These are phyloP conservation scores for Bipolaris cookei DNA, from an alignment of 2,329 filamentous ascomycete genomes.

Conservation along the genomic window DNA sequence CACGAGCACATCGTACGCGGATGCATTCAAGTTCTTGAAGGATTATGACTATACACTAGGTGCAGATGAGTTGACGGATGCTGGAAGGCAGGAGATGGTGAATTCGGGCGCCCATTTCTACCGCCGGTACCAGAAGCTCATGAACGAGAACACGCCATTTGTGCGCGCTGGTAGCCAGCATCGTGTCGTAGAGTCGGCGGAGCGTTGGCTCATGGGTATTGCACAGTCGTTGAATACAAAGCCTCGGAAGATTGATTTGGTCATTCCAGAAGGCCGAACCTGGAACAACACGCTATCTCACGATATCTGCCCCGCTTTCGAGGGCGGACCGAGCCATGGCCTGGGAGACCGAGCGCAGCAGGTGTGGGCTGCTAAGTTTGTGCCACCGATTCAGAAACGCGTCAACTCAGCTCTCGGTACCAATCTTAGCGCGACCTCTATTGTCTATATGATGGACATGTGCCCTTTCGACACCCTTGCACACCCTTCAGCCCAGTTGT, in stretches of 20 bases:
- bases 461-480: conserved; percentile 85
- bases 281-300: conserved; percentile 86
- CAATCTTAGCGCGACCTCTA: conserved; percentile 67
- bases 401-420: conserved; percentile 74
- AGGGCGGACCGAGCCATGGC: conserved; percentile 61
- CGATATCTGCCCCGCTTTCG: conserved; percentile 73
- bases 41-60: conserved; percentile 75
- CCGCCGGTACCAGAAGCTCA: conserved; percentile 70
- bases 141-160: conserved; percentile 67
- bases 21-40: conserved; percentile 71
- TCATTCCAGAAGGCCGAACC: conserved; percentile 70
- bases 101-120: conserved; percentile 80
- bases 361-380: conserved; percentile 70
- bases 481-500: conserved; percentile 59
- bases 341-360: conserved; percentile 58
- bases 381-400: conserved; percentile 69
- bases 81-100: conserved; percentile 73
- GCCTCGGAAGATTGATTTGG: conserved; percentile 56
- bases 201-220: conserved; percentile 78
- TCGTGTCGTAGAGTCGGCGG: conserved; percentile 75
- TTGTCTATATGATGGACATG: conserved; percentile 81
- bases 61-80: conserved; percentile 70
- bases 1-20: conserved; percentile 62
- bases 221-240: conserved; percentile 60
- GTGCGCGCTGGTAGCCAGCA: conserved; percentile 72